Conservation (phyloP, 345 rosid species). For the Rhodamnia argentea region DNA sequence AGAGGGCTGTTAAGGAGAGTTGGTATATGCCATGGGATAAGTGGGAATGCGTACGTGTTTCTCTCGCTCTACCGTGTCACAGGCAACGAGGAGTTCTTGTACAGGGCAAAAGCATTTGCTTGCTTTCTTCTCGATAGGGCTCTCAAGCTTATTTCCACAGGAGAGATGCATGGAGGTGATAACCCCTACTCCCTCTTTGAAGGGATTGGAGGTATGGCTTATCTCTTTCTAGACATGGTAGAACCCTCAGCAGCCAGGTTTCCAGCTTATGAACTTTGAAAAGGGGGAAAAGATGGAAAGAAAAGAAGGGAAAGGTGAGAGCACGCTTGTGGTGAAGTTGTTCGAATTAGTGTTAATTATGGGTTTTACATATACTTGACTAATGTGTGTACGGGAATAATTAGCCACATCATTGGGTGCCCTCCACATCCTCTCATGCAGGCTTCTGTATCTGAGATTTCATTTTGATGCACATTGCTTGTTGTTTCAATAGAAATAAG, state of each 20-base stretch:
- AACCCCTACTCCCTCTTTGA: constrained; percentile 50
- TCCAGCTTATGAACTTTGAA: constrained; percentile 55
- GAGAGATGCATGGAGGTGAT: constrained; percentile 70
- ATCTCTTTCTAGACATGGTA: constrained; percentile 45
- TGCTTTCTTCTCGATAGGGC: constrained; percentile 54
- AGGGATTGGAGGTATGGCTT: constrained; percentile 56
- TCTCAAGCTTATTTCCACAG: constrained; percentile 29
- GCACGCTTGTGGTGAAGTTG: neutral
- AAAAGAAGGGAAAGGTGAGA: neutral
- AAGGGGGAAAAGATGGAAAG: neutral
- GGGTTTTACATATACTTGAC: neutral
- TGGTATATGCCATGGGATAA: constrained; percentile 67
- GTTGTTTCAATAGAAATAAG: neutral
- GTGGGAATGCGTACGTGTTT: constrained; percentile 47
- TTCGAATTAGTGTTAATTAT: neutral
- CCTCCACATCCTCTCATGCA: neutral
- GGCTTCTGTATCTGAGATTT: neutral
- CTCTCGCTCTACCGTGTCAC: constrained; percentile 48
- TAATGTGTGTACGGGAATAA: neutral
- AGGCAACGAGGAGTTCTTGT: constrained; percentile 26
- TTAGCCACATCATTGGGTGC: neutral
- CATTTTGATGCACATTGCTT: neutral
- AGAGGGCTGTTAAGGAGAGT: constrained; percentile 60
- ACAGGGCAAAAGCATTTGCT: constrained; percentile 55
- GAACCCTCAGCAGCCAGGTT: constrained; percentile 44